These are phyloP conservation scores for Colletotrichum aenigma DNA, from an alignment of 2,329 filamentous ascomycete genomes.

Conservation along the genomic window DNA sequence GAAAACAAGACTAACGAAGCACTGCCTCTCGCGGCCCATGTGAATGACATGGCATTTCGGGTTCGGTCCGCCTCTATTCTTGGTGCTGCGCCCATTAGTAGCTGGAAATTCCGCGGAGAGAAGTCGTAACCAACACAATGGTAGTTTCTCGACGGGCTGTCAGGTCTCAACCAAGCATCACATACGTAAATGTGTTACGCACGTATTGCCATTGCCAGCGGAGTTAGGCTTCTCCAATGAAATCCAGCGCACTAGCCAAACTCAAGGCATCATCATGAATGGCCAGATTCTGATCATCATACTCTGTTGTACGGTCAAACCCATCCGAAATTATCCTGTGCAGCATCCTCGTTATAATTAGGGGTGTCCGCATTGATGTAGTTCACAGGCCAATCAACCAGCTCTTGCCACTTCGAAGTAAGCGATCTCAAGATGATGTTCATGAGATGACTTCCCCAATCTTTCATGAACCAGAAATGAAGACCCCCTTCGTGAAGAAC, in stretches of 20 bases:
- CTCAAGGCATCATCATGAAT: rapidly evolving
- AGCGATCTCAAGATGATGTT: not conserved
- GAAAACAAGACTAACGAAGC: not conserved
- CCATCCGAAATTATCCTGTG: not conserved
- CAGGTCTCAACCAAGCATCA: no score
- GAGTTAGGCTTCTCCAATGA: not conserved
- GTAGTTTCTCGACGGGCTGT: no score
- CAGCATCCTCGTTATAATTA: rapidly evolving
- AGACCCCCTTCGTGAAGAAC: not conserved
- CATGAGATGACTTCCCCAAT: not conserved
- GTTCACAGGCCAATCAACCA: not conserved
- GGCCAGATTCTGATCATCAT: not conserved
- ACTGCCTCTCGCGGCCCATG: not conserved
- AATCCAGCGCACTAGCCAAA: rapidly evolving
- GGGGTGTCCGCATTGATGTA: not conserved
- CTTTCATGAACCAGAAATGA: not conserved
- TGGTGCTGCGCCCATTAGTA: not conserved
- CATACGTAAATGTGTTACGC: no score
- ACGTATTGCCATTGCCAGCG: not conserved
- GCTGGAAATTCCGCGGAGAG: no score
- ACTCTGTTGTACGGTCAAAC: rapidly evolving
- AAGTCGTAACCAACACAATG: no score
- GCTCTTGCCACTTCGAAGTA: not conserved
- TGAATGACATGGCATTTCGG: not conserved
- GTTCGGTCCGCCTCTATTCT: not conserved